A percentile compares a stretch with the other conserved stretches of the same genome.
Conservation (phyloP, 208 protist species). For the Trypanosoma scelopori region DNA sequence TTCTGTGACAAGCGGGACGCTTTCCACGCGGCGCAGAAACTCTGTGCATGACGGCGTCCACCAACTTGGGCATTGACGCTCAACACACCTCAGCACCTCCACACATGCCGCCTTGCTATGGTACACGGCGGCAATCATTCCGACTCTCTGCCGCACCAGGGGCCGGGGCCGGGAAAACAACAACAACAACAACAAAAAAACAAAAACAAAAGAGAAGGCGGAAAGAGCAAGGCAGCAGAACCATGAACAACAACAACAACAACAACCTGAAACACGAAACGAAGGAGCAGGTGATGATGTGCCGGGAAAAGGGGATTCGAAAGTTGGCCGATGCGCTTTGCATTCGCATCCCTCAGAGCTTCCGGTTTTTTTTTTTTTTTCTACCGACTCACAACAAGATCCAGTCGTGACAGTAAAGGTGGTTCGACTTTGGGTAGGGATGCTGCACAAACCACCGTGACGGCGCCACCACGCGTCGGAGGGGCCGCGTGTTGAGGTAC, state of each 20-base stretch:
- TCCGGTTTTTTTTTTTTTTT: background rate
- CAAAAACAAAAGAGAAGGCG: constrained; percentile 12
- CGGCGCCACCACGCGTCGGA: constrained; percentile 69
- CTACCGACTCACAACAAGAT: constrained; percentile 40
- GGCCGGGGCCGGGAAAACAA: too few species aligned
- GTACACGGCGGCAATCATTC: constrained; percentile 45
- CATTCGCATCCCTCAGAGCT: background rate
- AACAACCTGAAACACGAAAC: constrained; percentile 22
- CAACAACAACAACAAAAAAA: too few species aligned
- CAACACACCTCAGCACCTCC: constrained; percentile 33
- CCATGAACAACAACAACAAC: background rate
- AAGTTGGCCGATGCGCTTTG: background rate
- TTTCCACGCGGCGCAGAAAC: constrained; percentile 32
- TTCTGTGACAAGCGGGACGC: background rate
- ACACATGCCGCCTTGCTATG: constrained; percentile 41
- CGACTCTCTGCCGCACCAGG: constrained; percentile 13
- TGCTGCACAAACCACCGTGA: constrained; percentile 77
- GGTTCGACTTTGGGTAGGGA: constrained; percentile 68
- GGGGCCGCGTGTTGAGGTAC: constrained; percentile 63
- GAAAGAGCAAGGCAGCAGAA: background rate
- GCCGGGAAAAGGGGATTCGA: background rate
- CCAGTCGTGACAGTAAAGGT: constrained; percentile 78
- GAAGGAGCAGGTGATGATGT: background rate
- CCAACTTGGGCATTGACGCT: constrained; percentile 39
- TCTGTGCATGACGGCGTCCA: constrained; percentile 45